Percentiles rank a stretch among this genome's conserved stretches.
Conservation (phyloP, 345 rosid species). For the Gossypium sturtianum region DNA sequence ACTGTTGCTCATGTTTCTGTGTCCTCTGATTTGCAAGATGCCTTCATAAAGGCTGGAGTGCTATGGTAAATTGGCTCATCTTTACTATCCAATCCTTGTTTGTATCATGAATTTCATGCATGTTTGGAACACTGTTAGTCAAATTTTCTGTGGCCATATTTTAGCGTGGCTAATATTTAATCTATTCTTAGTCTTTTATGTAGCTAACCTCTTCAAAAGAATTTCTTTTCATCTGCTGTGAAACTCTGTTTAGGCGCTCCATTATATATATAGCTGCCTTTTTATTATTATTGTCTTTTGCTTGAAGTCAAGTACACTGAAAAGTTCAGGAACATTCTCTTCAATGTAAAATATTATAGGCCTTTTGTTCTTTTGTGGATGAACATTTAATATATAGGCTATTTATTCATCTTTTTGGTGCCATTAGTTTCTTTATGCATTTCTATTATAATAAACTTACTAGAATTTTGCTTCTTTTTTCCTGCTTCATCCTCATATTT, state of each 20-base stretch:
- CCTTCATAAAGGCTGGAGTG: slow-evolving; percentile 84
- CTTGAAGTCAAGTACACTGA: background rate
- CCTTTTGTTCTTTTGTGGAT: background rate
- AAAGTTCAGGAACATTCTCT: background rate
- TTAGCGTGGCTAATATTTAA: background rate
- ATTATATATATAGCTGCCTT: background rate
- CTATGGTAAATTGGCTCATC: slow-evolving; percentile 54
- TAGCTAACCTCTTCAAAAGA: too few species aligned
- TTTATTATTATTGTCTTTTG: background rate
- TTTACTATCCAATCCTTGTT: background rate
- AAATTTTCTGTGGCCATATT: background rate
- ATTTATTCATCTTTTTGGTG: background rate
- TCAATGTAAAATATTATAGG: background rate
- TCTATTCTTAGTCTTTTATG: background rate
- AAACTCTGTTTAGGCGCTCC: background rate
- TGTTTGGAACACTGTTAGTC: background rate
- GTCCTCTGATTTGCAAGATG: slow-evolving; percentile 73
- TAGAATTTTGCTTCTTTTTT: background rate
- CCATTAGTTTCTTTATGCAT: background rate
- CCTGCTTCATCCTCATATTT: background rate
- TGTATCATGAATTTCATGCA: background rate
- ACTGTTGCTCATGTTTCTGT: slow-evolving; percentile 77
- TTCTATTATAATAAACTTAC: background rate
- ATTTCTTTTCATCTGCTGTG: background rate
- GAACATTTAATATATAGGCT: background rate